These are phyloP conservation scores for Phialophora expanda DNA, from an alignment of 2,329 filamentous ascomycete genomes.

Conservation along the genomic window DNA sequence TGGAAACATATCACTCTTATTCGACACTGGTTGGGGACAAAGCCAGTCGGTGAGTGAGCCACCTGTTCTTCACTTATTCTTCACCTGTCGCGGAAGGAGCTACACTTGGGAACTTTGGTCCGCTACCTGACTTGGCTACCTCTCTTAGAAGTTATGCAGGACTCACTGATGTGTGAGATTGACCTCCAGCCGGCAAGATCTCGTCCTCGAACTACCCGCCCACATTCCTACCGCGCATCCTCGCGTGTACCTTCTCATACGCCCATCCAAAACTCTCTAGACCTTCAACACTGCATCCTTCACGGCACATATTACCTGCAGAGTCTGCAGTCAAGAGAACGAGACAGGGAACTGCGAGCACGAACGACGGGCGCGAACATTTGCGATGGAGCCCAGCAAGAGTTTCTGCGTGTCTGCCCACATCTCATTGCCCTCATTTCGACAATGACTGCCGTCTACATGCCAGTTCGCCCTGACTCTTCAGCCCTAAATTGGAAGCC, in stretches of 20 bases:
- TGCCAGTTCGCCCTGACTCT: background rate
- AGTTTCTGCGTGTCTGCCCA: background rate
- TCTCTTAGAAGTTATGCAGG: background rate
- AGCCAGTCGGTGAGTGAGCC: background rate
- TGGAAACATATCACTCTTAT: background rate
- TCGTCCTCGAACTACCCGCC: background rate
- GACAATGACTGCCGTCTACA: background rate
- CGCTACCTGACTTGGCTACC: background rate
- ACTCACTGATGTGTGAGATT: background rate
- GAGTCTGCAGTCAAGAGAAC: background rate
- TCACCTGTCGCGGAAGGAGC: background rate
- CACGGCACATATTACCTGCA: background rate
- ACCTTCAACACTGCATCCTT: background rate
- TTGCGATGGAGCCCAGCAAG: background rate
- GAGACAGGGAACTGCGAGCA: background rate
- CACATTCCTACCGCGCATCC: background rate
- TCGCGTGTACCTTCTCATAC: background rate
- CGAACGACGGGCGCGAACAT: background rate
- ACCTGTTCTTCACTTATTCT: background rate
- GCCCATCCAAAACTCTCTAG: background rate
- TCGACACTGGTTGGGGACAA: background rate
- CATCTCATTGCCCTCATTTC: background rate
- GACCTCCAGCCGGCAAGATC: background rate
- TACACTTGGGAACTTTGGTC: background rate
- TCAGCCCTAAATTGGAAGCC: background rate